phyloP scores from a whole-genome alignment of 805 yeast species.

The Schwanniomyces pseudopolymorphus region DNA sequence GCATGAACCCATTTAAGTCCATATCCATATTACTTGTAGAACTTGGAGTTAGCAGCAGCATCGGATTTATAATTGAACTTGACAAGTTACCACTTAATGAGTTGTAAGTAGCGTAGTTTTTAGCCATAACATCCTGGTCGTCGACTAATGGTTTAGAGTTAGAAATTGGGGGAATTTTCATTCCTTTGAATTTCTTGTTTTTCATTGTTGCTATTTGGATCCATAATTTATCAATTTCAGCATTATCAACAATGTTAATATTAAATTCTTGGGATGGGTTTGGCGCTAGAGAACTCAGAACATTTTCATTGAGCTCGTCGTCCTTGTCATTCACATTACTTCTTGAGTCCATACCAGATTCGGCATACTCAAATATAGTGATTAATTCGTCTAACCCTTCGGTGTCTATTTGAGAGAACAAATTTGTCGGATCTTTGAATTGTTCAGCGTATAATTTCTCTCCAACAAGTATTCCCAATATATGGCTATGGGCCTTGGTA shows the following conservation, averaged over 20 bases:
- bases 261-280: background rate
- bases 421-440: background rate
- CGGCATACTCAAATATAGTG: background rate
- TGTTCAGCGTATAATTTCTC: constrained; percentile 20
- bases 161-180: background rate
- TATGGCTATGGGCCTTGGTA: constrained; percentile 52
- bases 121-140: background rate
- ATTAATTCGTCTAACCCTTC: constrained; percentile 2
- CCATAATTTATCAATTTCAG: constrained; percentile 39
- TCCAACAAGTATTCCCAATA: constrained; percentile 35
- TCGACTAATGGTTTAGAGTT: background rate
- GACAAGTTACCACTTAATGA: background rate
- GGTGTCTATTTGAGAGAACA: background rate
- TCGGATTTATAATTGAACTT: background rate
- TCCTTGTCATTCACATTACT: background rate
- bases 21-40: background rate
- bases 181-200: constrained; percentile 3
- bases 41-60: background rate
- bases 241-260: constrained; percentile 13
- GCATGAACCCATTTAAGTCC: background rate
- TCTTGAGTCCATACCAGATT: background rate
- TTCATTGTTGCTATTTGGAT: constrained; percentile 26
- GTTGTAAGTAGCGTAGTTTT: background rate
- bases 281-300: background rate
- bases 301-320: background rate